These are phyloP conservation scores for Raphanus raphanistrum DNA, from an alignment of 345 rosid species.

Conservation along the genomic window DNA sequence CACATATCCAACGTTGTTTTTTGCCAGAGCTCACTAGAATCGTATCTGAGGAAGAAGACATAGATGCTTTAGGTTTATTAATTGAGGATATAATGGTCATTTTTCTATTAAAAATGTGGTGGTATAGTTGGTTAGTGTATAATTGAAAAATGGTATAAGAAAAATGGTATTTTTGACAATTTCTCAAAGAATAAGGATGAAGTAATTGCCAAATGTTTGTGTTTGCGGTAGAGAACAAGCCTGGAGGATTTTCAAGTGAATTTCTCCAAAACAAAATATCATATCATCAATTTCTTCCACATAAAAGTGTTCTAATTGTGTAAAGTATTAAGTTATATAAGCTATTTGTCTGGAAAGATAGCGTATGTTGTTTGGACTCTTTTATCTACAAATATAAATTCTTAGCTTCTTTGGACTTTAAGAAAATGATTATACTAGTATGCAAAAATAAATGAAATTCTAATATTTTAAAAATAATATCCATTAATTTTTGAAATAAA, in stretches of 20 bases:
- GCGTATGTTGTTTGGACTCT: background rate
- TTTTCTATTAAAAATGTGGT: too few relatives aligned
- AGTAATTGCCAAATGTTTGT: background rate
- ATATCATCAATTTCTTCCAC: background rate
- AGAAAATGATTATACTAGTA: background rate
- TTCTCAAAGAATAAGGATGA: background rate
- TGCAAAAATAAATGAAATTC: background rate
- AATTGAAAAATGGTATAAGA: too few relatives aligned
- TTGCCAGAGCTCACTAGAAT: too few relatives aligned
- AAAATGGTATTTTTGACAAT: too few relatives aligned
- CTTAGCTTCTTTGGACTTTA: background rate
- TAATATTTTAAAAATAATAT: background rate
- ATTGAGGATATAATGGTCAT: too few relatives aligned
- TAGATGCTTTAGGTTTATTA: too few relatives aligned
- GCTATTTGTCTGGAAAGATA: background rate
- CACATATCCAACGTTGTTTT: too few relatives aligned
- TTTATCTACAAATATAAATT: background rate
- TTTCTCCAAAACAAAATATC: background rate
- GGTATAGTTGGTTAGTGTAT: too few relatives aligned
- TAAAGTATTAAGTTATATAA: background rate
- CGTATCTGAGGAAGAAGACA: too few relatives aligned
- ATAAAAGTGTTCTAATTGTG: background rate
- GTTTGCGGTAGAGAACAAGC: background rate
- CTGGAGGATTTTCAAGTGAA: background rate
- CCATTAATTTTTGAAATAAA: background rate